These are phyloP conservation scores for Fusarium heterosporum DNA, from an alignment of 2,329 filamentous ascomycete genomes.

Conservation along the genomic window DNA sequence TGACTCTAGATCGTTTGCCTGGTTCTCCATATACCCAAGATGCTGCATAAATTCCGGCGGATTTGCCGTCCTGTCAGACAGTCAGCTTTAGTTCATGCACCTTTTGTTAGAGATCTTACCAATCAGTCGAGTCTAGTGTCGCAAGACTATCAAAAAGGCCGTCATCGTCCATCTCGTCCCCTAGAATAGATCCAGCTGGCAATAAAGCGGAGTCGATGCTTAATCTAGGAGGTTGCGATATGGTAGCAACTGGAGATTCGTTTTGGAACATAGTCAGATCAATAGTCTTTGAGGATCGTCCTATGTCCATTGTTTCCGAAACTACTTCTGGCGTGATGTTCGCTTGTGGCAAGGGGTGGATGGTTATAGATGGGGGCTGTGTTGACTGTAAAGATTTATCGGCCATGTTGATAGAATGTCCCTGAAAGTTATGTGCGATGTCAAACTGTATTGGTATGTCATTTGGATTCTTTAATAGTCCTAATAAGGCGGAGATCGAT, in stretches of 20 bases:
- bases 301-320: neutral
- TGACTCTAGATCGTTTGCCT: neutral
- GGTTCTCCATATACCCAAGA: constrained; percentile 11
- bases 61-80: neutral
- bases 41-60: constrained; percentile 25
- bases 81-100: fast-evolving
- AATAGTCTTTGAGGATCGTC: neutral
- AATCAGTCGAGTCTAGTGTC: constrained; percentile 3
- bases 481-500: neutral
- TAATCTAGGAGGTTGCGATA: fast-evolving
- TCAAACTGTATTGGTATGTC: fast-evolving
- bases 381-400: fast-evolving
- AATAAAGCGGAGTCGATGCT: neutral
- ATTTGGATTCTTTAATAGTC: neutral
- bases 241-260: neutral
- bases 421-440: fast-evolving
- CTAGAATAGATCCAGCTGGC: neutral
- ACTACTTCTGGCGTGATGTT: neutral
- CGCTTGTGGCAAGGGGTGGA: neutral
- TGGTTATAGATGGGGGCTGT: neutral
- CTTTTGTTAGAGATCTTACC: neutral
- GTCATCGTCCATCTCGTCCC: neutral
- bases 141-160: constrained; percentile 20
- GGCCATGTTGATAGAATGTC: fast-evolving
- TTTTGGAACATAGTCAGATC: neutral